These are phyloP conservation scores for Zasmidium angulare DNA, from an alignment of 2,329 filamentous ascomycete species.

Conservation along the genomic window DNA sequence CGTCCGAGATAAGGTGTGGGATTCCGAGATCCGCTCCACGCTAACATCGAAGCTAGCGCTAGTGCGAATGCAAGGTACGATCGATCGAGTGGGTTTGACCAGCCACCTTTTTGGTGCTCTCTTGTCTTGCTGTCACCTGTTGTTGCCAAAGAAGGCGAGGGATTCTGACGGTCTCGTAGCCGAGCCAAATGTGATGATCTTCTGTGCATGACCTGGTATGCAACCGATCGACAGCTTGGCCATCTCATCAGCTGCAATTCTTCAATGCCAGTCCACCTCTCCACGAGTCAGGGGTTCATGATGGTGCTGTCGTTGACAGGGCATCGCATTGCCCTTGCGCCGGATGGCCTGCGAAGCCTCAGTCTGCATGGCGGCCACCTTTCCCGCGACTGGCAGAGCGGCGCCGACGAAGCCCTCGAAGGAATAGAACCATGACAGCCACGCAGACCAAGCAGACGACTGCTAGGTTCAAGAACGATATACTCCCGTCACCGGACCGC, in stretches of 20 bases:
- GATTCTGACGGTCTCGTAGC: no score
- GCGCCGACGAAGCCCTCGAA: background rate
- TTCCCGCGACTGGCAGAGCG: background rate
- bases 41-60: background rate
- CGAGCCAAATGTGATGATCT: no score
- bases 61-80: background rate
- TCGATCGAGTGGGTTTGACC: background rate
- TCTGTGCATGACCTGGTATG: no score
- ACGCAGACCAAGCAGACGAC: background rate
- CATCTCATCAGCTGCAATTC: no score
- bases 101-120: background rate
- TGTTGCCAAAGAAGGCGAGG: background rate
- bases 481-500: background rate
- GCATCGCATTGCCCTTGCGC: no score
- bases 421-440: background rate
- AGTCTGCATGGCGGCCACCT: background rate
- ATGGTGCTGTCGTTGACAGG: no score
- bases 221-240: no score
- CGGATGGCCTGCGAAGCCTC: no score
- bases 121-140: background rate
- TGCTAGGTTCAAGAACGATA: background rate
- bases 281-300: no score
- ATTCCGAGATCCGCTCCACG: background rate
- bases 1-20: background rate
- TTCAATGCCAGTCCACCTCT: no score